Evolutionary conservation across 148 eudicot genomes (phyloP).

Genomic region (Rhododendron griersonianum): DNA sequence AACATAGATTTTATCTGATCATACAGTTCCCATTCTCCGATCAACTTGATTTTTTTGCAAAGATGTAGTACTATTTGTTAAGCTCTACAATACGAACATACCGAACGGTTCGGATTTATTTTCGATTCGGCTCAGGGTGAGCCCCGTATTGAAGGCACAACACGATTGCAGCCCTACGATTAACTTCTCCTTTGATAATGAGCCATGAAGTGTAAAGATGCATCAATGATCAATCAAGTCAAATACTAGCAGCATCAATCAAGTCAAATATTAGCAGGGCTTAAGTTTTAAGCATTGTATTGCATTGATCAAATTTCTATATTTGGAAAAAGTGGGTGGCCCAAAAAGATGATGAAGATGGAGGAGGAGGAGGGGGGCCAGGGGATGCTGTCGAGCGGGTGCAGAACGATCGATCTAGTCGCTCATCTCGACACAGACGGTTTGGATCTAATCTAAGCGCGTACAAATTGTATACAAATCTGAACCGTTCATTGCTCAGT

Average conservation of each 20-base stretch:
- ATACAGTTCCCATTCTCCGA: neutral
- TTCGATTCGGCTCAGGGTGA: neutral
- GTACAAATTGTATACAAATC: no score
- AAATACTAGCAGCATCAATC: neutral
- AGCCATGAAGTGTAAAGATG: neutral
- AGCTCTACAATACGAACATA: neutral
- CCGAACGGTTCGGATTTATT: no score
- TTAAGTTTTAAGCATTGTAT: neutral
- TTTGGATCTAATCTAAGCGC: accelerated
- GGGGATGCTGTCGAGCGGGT: no score
- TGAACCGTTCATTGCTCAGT: no score
- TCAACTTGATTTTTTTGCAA: neutral
- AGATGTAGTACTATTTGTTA: neutral
- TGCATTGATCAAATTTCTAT: neutral
- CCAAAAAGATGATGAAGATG: neutral
- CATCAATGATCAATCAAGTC: neutral
- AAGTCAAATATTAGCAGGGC: neutral
- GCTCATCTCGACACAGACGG: no score
- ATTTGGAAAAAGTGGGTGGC: neutral
- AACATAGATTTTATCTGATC: neutral
- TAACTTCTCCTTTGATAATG: neutral
- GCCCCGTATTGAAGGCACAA: neutral
- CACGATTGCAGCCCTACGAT: neutral
- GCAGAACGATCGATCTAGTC: no score
- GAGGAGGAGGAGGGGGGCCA: neutral